phyloP scores from a whole-genome alignment of 2,329 filamentous ascomycete genomes.

The Penicillium crustosum region DNA sequence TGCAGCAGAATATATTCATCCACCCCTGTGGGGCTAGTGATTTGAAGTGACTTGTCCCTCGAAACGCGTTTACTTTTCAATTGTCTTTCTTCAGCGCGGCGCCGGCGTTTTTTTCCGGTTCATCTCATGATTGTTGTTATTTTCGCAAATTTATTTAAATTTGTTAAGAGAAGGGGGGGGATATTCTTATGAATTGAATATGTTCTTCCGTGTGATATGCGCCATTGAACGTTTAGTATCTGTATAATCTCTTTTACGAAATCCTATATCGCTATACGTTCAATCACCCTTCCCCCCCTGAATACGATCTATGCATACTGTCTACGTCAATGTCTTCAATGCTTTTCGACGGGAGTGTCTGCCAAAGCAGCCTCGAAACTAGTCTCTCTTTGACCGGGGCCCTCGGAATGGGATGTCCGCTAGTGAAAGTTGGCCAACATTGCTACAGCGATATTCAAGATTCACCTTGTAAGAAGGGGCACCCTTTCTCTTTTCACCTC shows the following conservation, averaged over 20 bases:
- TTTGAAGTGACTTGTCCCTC: neutral
- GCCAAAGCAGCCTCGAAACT: neutral
- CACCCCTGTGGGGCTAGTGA: slow-evolving; percentile 44
- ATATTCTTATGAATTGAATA: neutral
- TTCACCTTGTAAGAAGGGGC: neutral
- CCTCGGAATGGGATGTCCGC: neutral
- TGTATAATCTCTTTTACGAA: slow-evolving; percentile 6
- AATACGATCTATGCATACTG: slow-evolving; percentile 1
- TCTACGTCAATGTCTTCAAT: neutral
- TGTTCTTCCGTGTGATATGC: neutral
- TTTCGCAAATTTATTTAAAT: neutral
- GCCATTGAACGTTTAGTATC: neutral
- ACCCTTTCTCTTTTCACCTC: neutral
- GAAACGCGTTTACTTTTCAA: slow-evolving; percentile 1
- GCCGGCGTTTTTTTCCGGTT: slow-evolving; percentile 14
- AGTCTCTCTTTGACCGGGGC: neutral
- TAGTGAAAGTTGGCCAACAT: neutral
- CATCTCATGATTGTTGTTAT: slow-evolving; percentile 2
- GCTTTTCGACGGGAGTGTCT: neutral
- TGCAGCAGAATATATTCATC: slow-evolving; percentile 50
- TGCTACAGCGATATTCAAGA: neutral
- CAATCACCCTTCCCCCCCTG: neutral
- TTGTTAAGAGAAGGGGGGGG: neutral
- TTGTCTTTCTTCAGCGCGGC: slow-evolving; percentile 10
- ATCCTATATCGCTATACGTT: neutral